These are phyloP conservation scores for Jacaranda mimosifolia DNA, from an alignment of 257 asterid species.

Conservation along the genomic window DNA sequence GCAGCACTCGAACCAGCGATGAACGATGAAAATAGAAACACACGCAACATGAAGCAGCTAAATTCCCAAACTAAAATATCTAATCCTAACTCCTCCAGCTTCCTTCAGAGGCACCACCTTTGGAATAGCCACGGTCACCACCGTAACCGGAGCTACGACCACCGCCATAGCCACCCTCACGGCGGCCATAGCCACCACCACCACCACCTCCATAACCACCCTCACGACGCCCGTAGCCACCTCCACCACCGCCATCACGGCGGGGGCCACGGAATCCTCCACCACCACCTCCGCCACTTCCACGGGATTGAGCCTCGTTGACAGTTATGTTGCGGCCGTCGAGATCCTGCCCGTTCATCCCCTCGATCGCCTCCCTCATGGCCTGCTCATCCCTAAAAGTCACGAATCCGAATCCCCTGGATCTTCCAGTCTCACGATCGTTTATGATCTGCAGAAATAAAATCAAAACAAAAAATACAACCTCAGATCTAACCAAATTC, in stretches of 20 bases:
- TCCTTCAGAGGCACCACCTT: slow-evolving; percentile 47
- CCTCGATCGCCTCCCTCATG: slow-evolving; percentile 82
- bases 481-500: slow-evolving; percentile 42
- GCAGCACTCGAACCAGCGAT: background rate
- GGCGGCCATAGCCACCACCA: slow-evolving; percentile 43
- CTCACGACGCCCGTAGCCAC: slow-evolving; percentile 43
- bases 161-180: slow-evolving; percentile 36
- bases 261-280: slow-evolving; percentile 54
- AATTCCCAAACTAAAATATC: background rate
- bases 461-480: background rate
- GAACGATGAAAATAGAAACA: slow-evolving; percentile 5
- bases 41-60: background rate
- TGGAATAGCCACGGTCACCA: slow-evolving; percentile 42
- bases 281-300: slow-evolving; percentile 60
- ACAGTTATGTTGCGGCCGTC: slow-evolving; percentile 94
- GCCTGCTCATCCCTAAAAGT: slow-evolving; percentile 81
- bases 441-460: slow-evolving; percentile 59
- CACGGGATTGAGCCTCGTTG: slow-evolving; percentile 91
- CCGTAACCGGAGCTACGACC: slow-evolving; percentile 43
- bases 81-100: slow-evolving; percentile 68
- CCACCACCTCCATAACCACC: slow-evolving; percentile 43
- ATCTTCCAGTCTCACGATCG: slow-evolving; percentile 95
- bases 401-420: slow-evolving; percentile 95
- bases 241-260: slow-evolving; percentile 52
- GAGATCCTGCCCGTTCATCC: slow-evolving; percentile 84